Base-by-base conservation (phyloP, 2,329 filamentous ascomycete genomes). In the Pseudocercospora musae region DNA sequence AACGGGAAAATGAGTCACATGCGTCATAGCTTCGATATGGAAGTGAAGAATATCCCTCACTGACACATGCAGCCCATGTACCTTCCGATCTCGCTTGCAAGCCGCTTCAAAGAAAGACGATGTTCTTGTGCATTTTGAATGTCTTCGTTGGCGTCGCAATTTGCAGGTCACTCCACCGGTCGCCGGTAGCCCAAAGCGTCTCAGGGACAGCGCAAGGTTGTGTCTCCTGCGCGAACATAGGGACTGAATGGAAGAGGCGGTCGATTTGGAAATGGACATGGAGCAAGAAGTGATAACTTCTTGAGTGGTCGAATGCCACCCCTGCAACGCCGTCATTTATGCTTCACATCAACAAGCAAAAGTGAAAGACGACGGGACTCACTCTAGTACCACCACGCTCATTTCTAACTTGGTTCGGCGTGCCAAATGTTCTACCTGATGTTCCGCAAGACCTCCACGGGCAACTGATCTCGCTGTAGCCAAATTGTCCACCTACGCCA, bases 111-210 rank as follows among this genome's bases (percentile, higher is more conserved):
- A 11, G 53, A 60, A 56, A 18, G 44, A 60, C 52, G 3, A 60
- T 27, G 10, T 15, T 60, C 42, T 21, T 56, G 42, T 60, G 58
- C 18, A 60, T 52, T 2, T 60, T 40, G 58, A 60, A 60, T 10
- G 37, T 40, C 15, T 18, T 40, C 6, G 37, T n/a, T 5, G 37
- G 37, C 15, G 37, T 18, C 5, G 15, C 37, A 40, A 40, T 18
- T 6, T 18, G 37, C 3, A 40, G 3, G 7, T 40, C 37, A 40
- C 4, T 40, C 37, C 37, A 40, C 1, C n/a, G n/a, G n/a, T 40
- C 15, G 13, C 37, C 15, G 15, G 3, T 40, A 0, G 6, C 15
- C 5, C 1, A 40, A 40, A 40, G 37, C 37, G n/a, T 8, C 15
- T 8, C 37, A 15, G 7, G n/a, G 15, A 40, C 5, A 7, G 1